Percentiles rank a stretch among this genome's conserved stretches.
Conservation (phyloP, 2,329 filamentous ascomycete genomes). For the Atkinsonella texensis region DNA sequence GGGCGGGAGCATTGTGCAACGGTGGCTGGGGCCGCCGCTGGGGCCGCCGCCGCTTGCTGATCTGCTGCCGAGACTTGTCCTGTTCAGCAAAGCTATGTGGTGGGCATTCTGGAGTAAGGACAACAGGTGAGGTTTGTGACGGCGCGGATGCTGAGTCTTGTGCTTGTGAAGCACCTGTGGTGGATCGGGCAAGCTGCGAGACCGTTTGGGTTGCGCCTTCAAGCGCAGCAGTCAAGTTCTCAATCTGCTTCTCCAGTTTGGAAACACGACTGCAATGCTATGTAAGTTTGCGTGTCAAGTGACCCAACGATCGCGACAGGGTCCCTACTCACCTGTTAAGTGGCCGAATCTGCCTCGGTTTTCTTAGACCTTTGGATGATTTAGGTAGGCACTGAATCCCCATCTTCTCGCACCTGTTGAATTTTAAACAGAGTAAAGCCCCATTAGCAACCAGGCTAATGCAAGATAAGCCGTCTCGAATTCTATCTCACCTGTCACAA, state of each 20-base stretch:
- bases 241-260: constrained; percentile 14
- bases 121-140: constrained; percentile 2
- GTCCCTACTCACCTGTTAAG: constrained; percentile 17
- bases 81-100: neutral
- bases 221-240: constrained; percentile 9
- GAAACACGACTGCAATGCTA: constrained; percentile 12
- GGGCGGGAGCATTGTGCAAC: neutral
- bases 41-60: neutral
- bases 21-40: neutral
- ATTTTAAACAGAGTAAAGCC: neutral
- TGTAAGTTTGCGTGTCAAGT: neutral
- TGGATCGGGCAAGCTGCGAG: neutral
- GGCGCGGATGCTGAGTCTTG: neutral
- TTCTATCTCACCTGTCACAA: constrained; percentile 16
- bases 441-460: neutral
- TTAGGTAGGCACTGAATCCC: constrained; percentile 18
- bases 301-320: too few relatives aligned
- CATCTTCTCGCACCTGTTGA: constrained; percentile 9
- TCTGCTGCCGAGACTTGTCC: neutral
- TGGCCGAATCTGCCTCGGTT: constrained; percentile 18
- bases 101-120: constrained; percentile 2
- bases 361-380: constrained; percentile 18
- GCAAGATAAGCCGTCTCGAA: neutral
- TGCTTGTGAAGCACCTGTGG: neutral
- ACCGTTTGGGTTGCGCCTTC: constrained; percentile 2